Evolutionary conservation across 805 yeast species (phyloP).

Genomic region (Cyberlindnera euphorbiae): DNA sequence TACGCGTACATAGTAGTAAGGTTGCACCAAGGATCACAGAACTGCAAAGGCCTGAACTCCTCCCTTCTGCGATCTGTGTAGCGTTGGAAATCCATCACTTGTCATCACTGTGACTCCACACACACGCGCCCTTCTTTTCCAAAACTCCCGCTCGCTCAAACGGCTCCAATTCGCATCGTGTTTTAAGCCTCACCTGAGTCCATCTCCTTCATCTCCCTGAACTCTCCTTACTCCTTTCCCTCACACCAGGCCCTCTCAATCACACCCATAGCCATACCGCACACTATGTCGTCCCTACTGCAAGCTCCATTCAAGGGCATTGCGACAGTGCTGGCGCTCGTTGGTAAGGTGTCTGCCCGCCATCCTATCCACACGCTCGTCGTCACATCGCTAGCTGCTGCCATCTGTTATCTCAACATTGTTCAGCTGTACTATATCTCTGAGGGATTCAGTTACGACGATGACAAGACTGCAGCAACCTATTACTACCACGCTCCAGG

Average conservation of each 20-base stretch:
- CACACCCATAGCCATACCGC: not conserved
- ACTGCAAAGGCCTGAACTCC: too few species aligned
- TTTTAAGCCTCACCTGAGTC: not conserved
- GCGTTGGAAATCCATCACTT: too few species aligned
- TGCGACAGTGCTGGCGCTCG: conserved; percentile 40
- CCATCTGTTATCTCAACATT: conserved; percentile 72
- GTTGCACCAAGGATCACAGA: too few species aligned
- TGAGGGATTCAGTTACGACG: conserved; percentile 28
- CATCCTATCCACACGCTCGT: conserved; percentile 86
- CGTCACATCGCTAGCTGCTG: conserved; percentile 65
- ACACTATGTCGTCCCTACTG: conserved; percentile 11
- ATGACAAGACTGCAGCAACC: conserved; percentile 21
- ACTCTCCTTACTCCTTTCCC: too few species aligned
- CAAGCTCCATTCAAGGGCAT: conserved; percentile 28
- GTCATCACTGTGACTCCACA: too few species aligned
- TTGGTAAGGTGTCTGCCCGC: conserved; percentile 56
- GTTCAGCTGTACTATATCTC: conserved; percentile 55
- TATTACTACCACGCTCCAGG: conserved; percentile 36
- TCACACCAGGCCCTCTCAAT: too few species aligned
- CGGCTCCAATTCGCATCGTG: conserved; percentile 1
- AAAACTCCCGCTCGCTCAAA: conserved; percentile 2
- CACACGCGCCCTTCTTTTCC: not conserved
- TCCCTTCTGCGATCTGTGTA: too few species aligned
- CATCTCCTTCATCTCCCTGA: too few species aligned
- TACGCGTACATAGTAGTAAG: too few species aligned